Base-by-base conservation (phyloP, 345 rosid genomes). In the Schrenkiella parvula region DNA sequence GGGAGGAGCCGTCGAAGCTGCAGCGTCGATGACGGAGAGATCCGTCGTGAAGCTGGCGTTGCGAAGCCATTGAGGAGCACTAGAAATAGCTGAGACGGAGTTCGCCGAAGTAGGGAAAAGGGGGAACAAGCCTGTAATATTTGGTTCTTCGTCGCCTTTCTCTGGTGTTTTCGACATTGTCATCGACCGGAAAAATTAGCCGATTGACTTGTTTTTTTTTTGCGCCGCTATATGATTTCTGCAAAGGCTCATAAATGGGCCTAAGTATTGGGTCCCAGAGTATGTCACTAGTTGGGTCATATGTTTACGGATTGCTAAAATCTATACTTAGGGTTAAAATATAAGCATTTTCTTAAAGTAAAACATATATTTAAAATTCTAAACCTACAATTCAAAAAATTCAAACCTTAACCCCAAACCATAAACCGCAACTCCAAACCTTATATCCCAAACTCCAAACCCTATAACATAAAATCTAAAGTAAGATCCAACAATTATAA, bases 31-130 rank as follows among this genome's bases (percentile, higher is more conserved):
- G 71, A 80, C 72, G 63, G 96, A 78, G 64, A 85, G 80, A 78
- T 89, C 90, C 73, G 80, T 65, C 42, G 88, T 79, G 88, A 95
- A 95, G 86, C 98, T 95, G 66, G 87, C 60, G 87, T 89, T 91
- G 79, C 76, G 78, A 63, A 95, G 93, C 99, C 99, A 95, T 72
- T 79, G 83, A 62, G 82, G 70, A 31, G 57, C 54, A 70, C 17
- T 39, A 19, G 63, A 48, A 34, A 60, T n/a, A 59, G 74, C 9
- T 29, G 83, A 32, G 43, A 79, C 14, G 59, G 78, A 42, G 59
- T 52, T 56, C 28, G 77, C 3, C 46, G 67, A 32, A 46, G 78
- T 59, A 41, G 78, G 71, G 21, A 82, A 77, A 39, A 85, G 26
- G 61, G 93, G 86, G 60, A 86, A 82, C 50, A 80, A 72, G 22